Base-by-base conservation (phyloP, 176 grass and related monocot genomes). In the Oryza australiensis region DNA sequence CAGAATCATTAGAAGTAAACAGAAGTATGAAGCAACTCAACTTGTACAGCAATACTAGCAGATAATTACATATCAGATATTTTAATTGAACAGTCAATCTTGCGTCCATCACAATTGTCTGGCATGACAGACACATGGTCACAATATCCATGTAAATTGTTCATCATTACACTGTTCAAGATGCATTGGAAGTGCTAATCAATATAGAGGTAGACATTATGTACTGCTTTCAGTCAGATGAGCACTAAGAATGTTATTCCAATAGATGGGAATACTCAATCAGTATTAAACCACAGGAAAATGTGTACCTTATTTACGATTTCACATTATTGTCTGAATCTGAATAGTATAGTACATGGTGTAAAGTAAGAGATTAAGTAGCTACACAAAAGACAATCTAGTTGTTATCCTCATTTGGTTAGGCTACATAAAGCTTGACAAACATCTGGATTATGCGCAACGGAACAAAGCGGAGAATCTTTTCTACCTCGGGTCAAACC, bases 401-500 rank as follows among this genome's bases (percentile, higher is more conserved):
- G 13, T 69, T 35, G 0, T 20, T 74, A 12, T 67, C 68, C 29
- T 35, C 9, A 18, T 68, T 77, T 68, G 24, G 4, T 40, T 42
- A 62, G 24, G 23, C 5, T 22, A 12, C 63, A 38, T 20, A 34
- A 73, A 53, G 27, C 13, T 18, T 43, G 62, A 84, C 62, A 49
- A 62, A 29, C 29, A 32, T 45, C 14, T 12, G 59, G 46, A 32
- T 11, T 32, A 38, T 2, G 13, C 10, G 20, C 26, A 81, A 40
- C 7, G 13, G 2, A 24, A n/a, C 8, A 3, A 55, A 72, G 59
- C 5, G 68, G 38, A 82, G 53, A n/a, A 90, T 11, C 18, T 62
- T 33, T 45, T 53, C 48, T 80, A 99, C 96, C 96, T 93, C 1
- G 91, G 93, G 45, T 99, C 74, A 28, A 99, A 99, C 41, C 85